These are phyloP conservation scores for Nothopassalora personata DNA, from an alignment of 2,329 filamentous ascomycete species.

Conservation along the genomic window DNA sequence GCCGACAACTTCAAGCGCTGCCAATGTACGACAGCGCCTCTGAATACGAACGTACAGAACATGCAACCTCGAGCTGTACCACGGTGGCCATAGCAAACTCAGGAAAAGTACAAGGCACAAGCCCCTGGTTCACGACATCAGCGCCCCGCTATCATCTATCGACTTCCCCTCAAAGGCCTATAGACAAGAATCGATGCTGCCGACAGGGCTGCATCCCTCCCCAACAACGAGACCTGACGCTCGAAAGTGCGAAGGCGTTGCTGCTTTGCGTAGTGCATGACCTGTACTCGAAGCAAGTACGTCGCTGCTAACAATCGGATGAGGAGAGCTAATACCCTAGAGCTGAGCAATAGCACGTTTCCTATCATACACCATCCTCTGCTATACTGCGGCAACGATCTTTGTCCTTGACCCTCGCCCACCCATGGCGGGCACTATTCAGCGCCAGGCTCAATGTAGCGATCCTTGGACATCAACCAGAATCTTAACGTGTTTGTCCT, in stretches of 20 bases:
- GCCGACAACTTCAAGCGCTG: neutral
- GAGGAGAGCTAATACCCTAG: no score
- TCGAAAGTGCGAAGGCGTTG: no score
- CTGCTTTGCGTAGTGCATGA: no score
- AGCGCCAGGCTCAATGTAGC: neutral
- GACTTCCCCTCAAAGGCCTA: neutral
- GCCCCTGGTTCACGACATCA: no score
- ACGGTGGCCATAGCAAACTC: neutral
- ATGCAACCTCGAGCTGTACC: neutral
- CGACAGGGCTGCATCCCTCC: no score
- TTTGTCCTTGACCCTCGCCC: no score
- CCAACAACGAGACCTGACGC: no score
- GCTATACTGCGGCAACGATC: no score
- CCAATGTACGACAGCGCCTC: neutral
- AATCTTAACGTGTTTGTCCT: constrained; percentile 60
- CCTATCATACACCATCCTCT: neutral
- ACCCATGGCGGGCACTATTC: neutral
- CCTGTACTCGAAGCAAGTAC: no score
- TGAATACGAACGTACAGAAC: neutral
- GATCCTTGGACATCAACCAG: constrained; percentile 44
- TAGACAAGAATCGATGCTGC: no score
- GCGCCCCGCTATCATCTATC: neutral
- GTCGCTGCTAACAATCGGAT: no score
- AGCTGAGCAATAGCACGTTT: no score
- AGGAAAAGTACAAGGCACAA: neutral